Percentiles rank a stretch among this genome's conserved stretches.
These are phyloP conservation scores for Colletotrichum australisinense DNA, from an alignment of 2,329 filamentous ascomycete genomes.

Conservation along the genomic window DNA sequence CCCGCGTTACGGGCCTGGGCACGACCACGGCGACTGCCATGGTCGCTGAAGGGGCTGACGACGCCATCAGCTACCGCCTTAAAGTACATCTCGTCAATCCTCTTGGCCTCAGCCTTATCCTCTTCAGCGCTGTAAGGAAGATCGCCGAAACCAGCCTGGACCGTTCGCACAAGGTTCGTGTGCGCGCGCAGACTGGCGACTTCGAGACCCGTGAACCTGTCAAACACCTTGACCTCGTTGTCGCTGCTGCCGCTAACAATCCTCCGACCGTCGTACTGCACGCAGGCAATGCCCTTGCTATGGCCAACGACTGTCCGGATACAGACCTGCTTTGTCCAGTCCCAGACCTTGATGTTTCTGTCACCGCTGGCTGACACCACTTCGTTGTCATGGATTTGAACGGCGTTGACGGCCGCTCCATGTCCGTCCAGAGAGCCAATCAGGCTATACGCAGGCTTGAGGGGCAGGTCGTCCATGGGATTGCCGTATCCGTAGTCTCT, in stretches of 20 bases:
- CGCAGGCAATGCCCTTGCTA: constrained; percentile 94
- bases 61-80: constrained; percentile 64
- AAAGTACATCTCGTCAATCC: constrained; percentile 80
- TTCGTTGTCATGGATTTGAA: constrained; percentile 86
- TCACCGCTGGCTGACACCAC: constrained; percentile 97
- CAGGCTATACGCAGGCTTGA: constrained; percentile 76
- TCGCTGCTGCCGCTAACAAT: constrained; percentile 98
- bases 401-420: constrained; percentile 92
- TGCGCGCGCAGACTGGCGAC: constrained; percentile 90
- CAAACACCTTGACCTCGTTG: constrained; percentile 95
- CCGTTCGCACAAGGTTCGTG: constrained; percentile 86
- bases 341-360: constrained; percentile 93
- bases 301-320: constrained; percentile 86
- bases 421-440: constrained; percentile 87
- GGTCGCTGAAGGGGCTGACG: constrained; percentile 43
- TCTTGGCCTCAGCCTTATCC: constrained; percentile 77
- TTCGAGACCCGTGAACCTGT: constrained; percentile 85
- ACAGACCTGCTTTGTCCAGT: constrained; percentile 83
- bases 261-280: constrained; percentile 93
- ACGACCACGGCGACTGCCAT: constrained; percentile 45
- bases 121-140: constrained; percentile 82
- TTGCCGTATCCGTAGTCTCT: constrained; percentile 65
- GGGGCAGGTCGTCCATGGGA: constrained; percentile 58
- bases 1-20: constrained; percentile 70
- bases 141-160: constrained; percentile 95